A percentile compares a stretch with the other conserved stretches of the same genome.
Evolutionary conservation across 2,329 filamentous ascomycete genomes (phyloP).

Genomic region (Sporothrix luriei): DNA sequence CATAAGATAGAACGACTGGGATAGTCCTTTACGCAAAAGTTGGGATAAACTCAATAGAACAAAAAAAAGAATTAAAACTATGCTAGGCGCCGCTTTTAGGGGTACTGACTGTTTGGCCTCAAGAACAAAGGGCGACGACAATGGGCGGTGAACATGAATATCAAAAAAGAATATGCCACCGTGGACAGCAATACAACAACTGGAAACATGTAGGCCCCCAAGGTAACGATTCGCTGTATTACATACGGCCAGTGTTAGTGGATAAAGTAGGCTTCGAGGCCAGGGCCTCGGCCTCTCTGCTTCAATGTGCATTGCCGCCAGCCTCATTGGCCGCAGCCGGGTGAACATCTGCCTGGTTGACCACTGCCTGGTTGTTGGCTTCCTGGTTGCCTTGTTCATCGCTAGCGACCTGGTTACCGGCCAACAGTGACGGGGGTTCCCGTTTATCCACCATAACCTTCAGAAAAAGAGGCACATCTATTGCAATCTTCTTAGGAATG

Average conservation of each 20-base stretch:
- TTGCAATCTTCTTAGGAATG: slow-evolving; percentile 64
- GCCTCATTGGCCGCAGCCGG: neutral
- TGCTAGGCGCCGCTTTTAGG: neutral
- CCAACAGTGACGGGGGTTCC: neutral
- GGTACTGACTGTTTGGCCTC: neutral
- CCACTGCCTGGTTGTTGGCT: no score
- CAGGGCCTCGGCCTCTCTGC: neutral
- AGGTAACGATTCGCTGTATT: no score
- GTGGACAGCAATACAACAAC: neutral
- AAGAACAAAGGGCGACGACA: neutral
- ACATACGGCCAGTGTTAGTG: no score
- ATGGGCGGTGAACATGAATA: neutral
- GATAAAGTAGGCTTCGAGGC: no score
- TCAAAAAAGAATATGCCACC: neutral
- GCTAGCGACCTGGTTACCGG: neutral
- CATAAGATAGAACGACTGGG: slow-evolving; percentile 4
- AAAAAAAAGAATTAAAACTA: slow-evolving; percentile 32
- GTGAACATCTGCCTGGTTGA: no score
- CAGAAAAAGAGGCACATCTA: slow-evolving; percentile 72
- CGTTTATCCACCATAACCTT: slow-evolving; percentile 60
- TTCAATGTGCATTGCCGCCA: neutral
- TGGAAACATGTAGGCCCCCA: no score
- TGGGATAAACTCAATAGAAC: slow-evolving; percentile 29
- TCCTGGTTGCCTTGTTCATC: neutral
- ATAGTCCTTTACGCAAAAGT: slow-evolving; percentile 20